phyloP scores from a whole-genome alignment of 805 yeast species.

The Hanseniaspora lachancei region DNA sequence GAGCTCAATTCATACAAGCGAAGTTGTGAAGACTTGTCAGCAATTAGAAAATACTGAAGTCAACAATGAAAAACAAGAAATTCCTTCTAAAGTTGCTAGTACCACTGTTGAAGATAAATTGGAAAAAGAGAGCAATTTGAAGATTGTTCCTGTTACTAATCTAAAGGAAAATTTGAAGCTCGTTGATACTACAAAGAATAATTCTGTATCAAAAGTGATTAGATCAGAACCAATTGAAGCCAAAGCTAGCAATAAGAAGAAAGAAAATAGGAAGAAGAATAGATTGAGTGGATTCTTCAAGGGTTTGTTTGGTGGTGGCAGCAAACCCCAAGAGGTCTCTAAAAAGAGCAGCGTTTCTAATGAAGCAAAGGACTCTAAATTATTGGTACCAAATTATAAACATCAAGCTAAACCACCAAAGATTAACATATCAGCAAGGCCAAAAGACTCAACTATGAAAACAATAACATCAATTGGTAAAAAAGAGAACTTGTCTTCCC shows the following conservation, averaged over 20 bases:
- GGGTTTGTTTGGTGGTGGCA: conserved; percentile 1
- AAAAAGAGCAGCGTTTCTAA: background rate
- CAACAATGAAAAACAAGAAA: background rate
- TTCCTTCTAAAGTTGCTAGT: background rate
- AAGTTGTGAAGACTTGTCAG: background rate
- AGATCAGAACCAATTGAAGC: background rate
- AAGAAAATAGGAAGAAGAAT: conserved; percentile 1
- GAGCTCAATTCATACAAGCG: background rate
- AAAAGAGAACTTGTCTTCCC: background rate
- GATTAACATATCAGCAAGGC: background rate
- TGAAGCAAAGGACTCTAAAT: background rate
- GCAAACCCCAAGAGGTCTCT: background rate
- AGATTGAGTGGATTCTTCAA: conserved; percentile 8
- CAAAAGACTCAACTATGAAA: background rate
- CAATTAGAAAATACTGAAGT: background rate
- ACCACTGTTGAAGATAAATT: background rate
- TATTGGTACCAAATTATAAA: background rate
- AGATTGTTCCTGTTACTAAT: background rate
- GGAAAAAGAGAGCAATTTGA: background rate
- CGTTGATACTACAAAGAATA: background rate
- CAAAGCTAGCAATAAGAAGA: background rate
- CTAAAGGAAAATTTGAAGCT: background rate
- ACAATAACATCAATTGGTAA: background rate
- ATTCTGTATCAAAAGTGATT: no score
- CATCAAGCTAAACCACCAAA: background rate